Evolutionary conservation across 2,329 filamentous ascomycete species (phyloP), one percentile per base, ranked within the genome.

Genomic region (Pseudonectria buxi): DNA sequence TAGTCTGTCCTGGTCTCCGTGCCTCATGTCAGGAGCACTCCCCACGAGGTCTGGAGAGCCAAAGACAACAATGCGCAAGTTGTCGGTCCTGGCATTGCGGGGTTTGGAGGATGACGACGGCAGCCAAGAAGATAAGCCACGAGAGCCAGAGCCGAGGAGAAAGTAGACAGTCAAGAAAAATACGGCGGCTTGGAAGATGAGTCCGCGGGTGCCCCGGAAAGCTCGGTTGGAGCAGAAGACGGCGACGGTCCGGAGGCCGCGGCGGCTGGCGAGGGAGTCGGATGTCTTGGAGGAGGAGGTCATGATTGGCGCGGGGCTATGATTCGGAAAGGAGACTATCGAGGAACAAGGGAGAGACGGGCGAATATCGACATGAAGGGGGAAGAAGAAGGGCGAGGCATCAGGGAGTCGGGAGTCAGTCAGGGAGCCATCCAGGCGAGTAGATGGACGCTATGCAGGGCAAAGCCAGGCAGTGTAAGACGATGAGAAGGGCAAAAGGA

Each of bases 41-140:
- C 65, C 65, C 28, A 65, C 62, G n/a, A 70, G 55, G 38, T 72
- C 70, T 4, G 62, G 60, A 3, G 60, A 60, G 9, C 71, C 71
- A 46, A 75, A 75, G 6, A 71, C 67, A 7, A 75, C 69, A 7
- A 75, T 58, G 35, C 71, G 64, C 40, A 74, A 39, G 3, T 65
- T 39, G 18, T 32, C 58, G 6, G 58, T 41, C 50, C n/a, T 41
- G 37, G 49, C 51, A 58, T 3, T 33, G 45, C 14, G 48, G 28
- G 7, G 52, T 43, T 2, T 43, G 39, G 5, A 22, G 18, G 18
- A 22, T 9, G 18, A 22, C n/a, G n/a, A n/a, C n/a, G n/a, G n/a
- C n/a, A n/a, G n/a, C n/a, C n/a, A n/a, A n/a, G n/a, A n/a, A n/a
- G n/a, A n/a, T n/a, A n/a, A n/a, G n/a, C n/a, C n/a, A n/a, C n/a